Evolutionary conservation across 2,329 filamentous ascomycete genomes (phyloP).

Genomic region (Microsporum canis): DNA sequence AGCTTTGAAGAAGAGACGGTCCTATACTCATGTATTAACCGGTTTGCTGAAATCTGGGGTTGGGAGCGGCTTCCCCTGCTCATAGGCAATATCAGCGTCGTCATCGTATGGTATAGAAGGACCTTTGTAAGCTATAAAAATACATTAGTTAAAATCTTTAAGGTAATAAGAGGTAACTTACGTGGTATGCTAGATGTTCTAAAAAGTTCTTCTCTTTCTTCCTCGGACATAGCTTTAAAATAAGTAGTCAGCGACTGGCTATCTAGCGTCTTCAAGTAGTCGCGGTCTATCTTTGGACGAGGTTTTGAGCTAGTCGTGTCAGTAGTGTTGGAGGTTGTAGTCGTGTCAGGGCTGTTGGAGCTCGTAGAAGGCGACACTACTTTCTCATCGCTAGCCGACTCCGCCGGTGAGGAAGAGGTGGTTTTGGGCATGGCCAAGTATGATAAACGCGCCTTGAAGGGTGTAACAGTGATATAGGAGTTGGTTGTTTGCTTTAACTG

Average conservation of each 20-base stretch:
- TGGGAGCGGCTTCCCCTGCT: neutral
- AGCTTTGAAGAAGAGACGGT: neutral
- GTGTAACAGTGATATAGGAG: neutral
- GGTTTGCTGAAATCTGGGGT: neutral
- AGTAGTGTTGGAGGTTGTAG: neutral
- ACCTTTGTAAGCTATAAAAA: neutral
- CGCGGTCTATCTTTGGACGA: neutral
- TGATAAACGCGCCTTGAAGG: neutral
- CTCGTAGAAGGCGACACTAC: neutral
- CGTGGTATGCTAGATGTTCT: neutral
- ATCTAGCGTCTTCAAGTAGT: neutral
- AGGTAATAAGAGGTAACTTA: neutral
- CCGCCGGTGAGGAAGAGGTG: neutral
- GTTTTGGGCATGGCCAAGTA: neutral
- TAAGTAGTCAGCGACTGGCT: neutral
- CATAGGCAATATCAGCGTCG: neutral
- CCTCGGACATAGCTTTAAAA: neutral
- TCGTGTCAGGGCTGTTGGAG: neutral
- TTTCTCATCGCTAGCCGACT: neutral
- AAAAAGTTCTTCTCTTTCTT: neutral
- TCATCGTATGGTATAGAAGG: constrained; percentile 2
- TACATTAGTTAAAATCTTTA: constrained; percentile 1
- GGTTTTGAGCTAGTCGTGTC: neutral
- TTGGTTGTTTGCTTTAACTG: neutral
- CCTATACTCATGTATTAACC: neutral